phyloP scores from a whole-genome alignment of 108 stramenopile species.

The Parietichytrium sp. region DNA sequence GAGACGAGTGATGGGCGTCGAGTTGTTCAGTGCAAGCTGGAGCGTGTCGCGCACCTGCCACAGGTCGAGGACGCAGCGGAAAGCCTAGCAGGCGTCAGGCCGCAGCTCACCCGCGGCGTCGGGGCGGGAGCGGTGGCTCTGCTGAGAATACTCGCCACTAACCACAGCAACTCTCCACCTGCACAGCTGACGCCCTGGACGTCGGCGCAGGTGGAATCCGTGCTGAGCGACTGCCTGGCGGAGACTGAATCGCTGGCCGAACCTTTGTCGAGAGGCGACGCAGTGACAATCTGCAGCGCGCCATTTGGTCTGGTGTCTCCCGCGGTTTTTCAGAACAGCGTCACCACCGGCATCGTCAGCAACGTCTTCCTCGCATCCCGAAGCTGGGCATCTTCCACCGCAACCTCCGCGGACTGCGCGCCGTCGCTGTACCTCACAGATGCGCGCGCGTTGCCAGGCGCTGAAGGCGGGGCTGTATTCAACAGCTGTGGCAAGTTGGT shows the following conservation, averaged over 20 bases:
- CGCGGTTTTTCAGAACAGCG: conserved; percentile 17
- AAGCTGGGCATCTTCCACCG: background rate
- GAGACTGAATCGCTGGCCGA: no score
- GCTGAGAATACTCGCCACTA: background rate
- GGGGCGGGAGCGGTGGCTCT: background rate
- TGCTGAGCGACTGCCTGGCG: no score
- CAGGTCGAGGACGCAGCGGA: background rate
- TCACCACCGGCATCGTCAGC: conserved; percentile 2
- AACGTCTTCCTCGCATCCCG: no score
- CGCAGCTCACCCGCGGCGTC: background rate
- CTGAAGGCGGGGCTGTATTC: conserved; percentile 29
- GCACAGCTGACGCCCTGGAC: background rate
- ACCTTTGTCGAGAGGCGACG: background rate
- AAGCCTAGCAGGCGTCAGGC: background rate
- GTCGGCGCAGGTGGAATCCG: no score
- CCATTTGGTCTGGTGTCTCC: conserved; percentile 31
- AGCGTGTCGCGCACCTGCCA: no score
- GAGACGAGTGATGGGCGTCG: background rate
- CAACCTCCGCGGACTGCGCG: no score
- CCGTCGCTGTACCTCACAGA: background rate
- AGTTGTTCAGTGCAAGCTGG: background rate
- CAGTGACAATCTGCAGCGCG: background rate
- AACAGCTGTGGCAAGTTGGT: background rate
- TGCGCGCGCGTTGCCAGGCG: background rate
- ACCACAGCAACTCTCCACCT: no score